Conservation (phyloP, 176 grass and related monocot genomes). For the Avena insularis region DNA sequence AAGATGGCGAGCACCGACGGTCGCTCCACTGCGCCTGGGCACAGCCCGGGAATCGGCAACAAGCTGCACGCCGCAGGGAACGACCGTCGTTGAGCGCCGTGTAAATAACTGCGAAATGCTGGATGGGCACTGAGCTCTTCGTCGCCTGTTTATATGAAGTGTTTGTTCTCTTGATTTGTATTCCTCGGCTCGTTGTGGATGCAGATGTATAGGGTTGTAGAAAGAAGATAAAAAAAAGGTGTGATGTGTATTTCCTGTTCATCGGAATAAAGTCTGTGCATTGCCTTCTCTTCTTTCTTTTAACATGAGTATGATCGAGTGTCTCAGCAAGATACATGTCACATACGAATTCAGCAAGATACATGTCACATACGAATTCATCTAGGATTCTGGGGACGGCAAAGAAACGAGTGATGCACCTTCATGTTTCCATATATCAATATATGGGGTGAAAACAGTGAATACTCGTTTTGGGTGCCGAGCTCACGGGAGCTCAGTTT, state of each 20-base stretch:
- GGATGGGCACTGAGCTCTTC: not conserved
- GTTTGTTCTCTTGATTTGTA: conserved; percentile 14
- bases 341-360: no score
- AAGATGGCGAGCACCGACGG: conserved; percentile 49
- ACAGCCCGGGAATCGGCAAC: conserved; percentile 77
- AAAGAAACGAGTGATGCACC: no score
- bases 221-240: not conserved
- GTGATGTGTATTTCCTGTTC: not conserved
- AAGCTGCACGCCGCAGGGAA: conserved; percentile 43
- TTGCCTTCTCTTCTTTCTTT: not conserved
- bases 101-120: not conserved
- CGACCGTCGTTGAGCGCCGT: conserved; percentile 25
- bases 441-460: no score
- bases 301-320: not conserved
- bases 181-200: not conserved
- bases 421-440: no score
- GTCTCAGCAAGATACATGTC: not conserved
- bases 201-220: not conserved
- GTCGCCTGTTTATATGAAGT: not conserved
- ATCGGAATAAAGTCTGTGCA: conserved; percentile 8
- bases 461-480: no score
- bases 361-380: no score
- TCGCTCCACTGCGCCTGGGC: conserved; percentile 58
- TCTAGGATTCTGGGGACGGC: no score
- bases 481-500: no score